Evolutionary conservation across 306 rosid species (phyloP).

Genomic region (Sindora glabra): DNA sequence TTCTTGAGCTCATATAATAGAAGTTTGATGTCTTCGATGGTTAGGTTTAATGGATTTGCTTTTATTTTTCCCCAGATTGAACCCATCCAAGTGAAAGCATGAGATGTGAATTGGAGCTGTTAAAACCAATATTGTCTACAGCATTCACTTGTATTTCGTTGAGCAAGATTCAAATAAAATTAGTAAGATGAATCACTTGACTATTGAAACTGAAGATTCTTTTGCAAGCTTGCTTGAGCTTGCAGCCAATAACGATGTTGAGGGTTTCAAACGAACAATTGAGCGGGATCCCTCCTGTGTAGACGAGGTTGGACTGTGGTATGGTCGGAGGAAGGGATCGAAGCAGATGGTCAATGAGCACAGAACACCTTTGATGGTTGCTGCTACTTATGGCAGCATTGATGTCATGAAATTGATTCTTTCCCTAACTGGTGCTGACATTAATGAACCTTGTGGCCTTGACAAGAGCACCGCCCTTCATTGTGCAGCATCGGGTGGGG

Average conservation of each 20-base stretch:
- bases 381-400: constrained; percentile 83
- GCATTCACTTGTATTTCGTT: constrained; percentile 7
- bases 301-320: constrained; percentile 85
- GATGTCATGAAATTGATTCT: constrained; percentile 66
- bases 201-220: constrained; percentile 70
- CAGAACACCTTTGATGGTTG: constrained; percentile 86
- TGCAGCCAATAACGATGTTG: constrained; percentile 71
- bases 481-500: constrained; percentile 90
- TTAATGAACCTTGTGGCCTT: constrained; percentile 52
- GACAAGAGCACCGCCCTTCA: constrained; percentile 93
- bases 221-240: constrained; percentile 79
- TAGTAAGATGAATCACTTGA: constrained; percentile 61
- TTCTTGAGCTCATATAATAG: neutral
- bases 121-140: constrained; percentile 19
- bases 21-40: neutral
- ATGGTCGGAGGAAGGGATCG: constrained; percentile 71
- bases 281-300: constrained; percentile 62
- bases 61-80: constrained; percentile 20
- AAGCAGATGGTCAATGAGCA: constrained; percentile 81
- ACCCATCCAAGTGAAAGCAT: constrained; percentile 39
- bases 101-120: constrained; percentile 45
- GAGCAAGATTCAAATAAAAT: constrained; percentile 8
- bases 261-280: constrained; percentile 54
- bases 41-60: neutral
- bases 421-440: constrained; percentile 49